Base-by-base conservation (phyloP, 768 basidiomycete species). In the Phallus indusiatus region DNA sequence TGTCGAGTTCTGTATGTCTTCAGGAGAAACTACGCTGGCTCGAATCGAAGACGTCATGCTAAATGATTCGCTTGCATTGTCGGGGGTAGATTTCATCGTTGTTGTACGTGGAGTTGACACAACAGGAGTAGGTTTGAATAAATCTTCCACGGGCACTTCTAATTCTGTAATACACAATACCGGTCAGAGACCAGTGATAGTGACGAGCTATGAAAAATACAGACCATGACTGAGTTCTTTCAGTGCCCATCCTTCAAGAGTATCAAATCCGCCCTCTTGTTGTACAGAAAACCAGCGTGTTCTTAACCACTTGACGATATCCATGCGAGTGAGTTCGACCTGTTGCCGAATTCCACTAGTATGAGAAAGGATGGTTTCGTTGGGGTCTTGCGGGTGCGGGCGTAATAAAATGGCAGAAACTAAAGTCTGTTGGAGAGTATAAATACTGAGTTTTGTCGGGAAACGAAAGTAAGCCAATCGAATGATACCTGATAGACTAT, bases 141-240 rank as follows among this genome's bases (percentile, higher is more conserved):
- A 82, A 58, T 94, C 91, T 53, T 89, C 86, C 6, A 84, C 72
- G 0, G 85, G 76, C 11, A 94, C 81, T 67, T 94, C 90, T 55
- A 94, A 81, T 67, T 88, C 92, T 92, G 64, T 2, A 54, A 36
- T 11, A 47, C 51, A 17, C 42, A 24, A 51, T 21, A 24, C 42
- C 34, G 59, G 24, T 14, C 47, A 37, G 21, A 42, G 55, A 35
- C 56, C 20, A 61, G n/a, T 55, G 35, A 24, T 28, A 28, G 28
- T 7, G 4, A 28, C 7, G 28, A 28, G 28, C 7, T 28, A 28
- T 28, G 24, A 48, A 34, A 22, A 11, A 34, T 16, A 76, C 87
- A 65, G 62, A 90, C 91, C 80, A 66, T 88, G 82, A 47, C 83
- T 80, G 46, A 98, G 91, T 67, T 97, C 95, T 68, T 91, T 86